Percentiles rank a stretch among this genome's conserved stretches.
Conservation (phyloP, 345 rosid species). For the Geranium brycei region DNA sequence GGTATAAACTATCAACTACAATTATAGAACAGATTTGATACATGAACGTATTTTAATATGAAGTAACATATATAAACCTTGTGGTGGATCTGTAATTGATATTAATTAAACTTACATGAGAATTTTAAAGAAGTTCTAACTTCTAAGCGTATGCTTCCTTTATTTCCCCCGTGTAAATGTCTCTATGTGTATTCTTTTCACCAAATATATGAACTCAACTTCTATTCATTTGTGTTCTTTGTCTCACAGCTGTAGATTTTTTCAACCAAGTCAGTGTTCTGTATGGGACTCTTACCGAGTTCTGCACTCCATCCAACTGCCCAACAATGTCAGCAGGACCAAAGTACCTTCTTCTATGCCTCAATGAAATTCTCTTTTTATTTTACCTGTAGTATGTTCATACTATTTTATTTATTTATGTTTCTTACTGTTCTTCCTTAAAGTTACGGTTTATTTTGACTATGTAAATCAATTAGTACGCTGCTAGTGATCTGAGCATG, state of each 20-base stretch:
- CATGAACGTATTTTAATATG: background rate
- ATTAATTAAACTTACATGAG: background rate
- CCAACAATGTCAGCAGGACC: constrained; percentile 67
- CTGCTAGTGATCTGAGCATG: too few relatives aligned
- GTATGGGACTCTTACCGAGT: constrained; percentile 56
- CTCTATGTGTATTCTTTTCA: background rate
- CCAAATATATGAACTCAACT: background rate
- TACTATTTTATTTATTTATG: background rate
- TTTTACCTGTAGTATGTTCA: background rate
- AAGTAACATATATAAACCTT: too few relatives aligned
- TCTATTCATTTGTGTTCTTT: background rate
- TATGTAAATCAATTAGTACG: too few relatives aligned
- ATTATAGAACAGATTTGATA: background rate
- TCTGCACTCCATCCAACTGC: constrained; percentile 50
- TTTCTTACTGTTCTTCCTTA: too few relatives aligned
- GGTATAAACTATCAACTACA: background rate
- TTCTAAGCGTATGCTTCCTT: too few relatives aligned
- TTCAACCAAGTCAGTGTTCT: constrained; percentile 63
- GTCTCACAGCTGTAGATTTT: constrained; percentile 53
- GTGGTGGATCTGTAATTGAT: background rate
- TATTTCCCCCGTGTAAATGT: background rate
- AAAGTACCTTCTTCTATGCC: constrained; percentile 19
- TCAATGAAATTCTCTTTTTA: background rate
- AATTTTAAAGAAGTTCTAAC: background rate
- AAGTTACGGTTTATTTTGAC: too few relatives aligned